Base-by-base conservation (phyloP, 2,329 filamentous ascomycete genomes). In the Cladosporium halotolerans region DNA sequence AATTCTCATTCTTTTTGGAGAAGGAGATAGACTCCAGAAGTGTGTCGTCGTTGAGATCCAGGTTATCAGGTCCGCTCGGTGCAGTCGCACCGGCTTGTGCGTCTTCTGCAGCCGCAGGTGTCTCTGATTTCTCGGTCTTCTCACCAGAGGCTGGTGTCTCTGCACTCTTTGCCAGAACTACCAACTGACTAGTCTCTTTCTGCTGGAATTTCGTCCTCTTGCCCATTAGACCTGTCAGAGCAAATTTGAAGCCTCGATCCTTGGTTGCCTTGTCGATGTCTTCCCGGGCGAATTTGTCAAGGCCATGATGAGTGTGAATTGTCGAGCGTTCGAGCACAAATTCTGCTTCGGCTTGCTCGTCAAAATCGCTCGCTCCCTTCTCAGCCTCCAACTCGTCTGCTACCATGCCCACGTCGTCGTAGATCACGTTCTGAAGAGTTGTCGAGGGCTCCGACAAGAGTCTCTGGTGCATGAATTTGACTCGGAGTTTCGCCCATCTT, bases 21-120 rank as follows among this genome's bases (percentile, higher is more conserved):
- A 96, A 99, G 0, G 86, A 79, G 38, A 99, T 92, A 3, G 83
- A 81, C 67, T 99, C 93, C 2, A 97, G 77, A 0, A 99, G 77
- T 0, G 93, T 97, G 66, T 99, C 93, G 62, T 99, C 88, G 65
- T 97, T 95, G 3, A 97, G 74, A 34, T 86, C 80, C 11, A 97
- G 69, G 2, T 85, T 84, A 61, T 85, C 60, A 7, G 64, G 62
- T 11, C 39, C 31, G 9, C 54, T 58, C 4, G 57, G 52, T 7
- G 56, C 52, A n/a, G 44, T 16, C 14, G 55, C 36, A 5, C 51
- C 42, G 4, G 47, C 41, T 11, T 40, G 28, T 33, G 44, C 39
- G 33, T 23, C 28, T 7, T 36, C 23, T 18, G 19, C 13, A 13
- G 18, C 19, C 32, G 32, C 19, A 9, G 39, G 33, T 23, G 31